A percentile compares a stretch with the other conserved stretches of the same genome.
phyloP scores from a whole-genome alignment of 2,329 filamentous ascomycete species.

The Ambrosiella cleistominuta region DNA sequence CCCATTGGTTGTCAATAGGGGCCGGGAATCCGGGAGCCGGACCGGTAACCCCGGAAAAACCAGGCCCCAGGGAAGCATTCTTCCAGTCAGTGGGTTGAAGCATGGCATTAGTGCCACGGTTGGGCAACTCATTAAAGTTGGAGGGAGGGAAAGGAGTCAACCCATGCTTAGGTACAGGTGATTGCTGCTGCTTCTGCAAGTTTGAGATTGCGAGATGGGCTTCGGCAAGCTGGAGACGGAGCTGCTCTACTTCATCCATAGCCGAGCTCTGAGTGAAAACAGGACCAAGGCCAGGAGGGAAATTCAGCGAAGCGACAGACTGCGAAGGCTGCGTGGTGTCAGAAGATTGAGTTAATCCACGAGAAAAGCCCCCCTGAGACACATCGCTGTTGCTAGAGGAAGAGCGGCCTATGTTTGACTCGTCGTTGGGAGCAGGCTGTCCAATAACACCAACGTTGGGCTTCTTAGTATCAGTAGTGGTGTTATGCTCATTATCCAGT shows the following conservation, averaged over 20 bases:
- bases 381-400: no score
- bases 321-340: no score
- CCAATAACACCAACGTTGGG: neutral
- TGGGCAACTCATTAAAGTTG: neutral
- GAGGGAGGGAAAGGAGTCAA: neutral
- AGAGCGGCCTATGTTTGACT: neutral
- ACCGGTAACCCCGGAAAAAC: neutral
- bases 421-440: neutral
- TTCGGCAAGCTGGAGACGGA: conserved; percentile 51
- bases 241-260: conserved; percentile 43
- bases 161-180: neutral
- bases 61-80: neutral
- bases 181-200: neutral
- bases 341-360: no score
- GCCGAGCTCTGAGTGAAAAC: conserved; percentile 12
- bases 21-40: neutral
- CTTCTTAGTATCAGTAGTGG: neutral
- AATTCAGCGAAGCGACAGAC: no score
- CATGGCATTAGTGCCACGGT: conserved; percentile 8
- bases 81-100: neutral
- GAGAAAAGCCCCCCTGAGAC: no score
- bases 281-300: neutral
- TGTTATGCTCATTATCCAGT: conserved; percentile 45
- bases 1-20: neutral
- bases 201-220: conserved; percentile 32